These are phyloP conservation scores for Candida wancherniae DNA, from an alignment of 805 yeast genomes.

Conservation along the genomic window DNA sequence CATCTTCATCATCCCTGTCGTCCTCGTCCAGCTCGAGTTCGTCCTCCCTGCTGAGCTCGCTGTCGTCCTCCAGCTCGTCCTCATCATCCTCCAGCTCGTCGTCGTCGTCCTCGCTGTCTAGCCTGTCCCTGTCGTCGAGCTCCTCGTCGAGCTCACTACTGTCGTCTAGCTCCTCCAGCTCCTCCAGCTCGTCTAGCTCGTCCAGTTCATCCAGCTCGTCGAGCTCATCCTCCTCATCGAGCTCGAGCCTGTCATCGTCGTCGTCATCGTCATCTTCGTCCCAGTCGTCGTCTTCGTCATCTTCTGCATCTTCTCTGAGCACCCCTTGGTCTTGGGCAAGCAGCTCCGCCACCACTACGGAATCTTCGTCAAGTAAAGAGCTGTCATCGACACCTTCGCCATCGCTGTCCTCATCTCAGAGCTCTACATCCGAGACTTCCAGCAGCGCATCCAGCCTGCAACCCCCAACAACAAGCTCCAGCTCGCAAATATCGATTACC, in stretches of 20 bases:
- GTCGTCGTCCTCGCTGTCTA: slow-evolving; percentile 6
- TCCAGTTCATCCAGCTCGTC: slow-evolving; percentile 4
- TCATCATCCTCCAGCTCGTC: slow-evolving; percentile 11
- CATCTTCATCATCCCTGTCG: neutral
- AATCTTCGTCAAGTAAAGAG: slow-evolving; percentile 3
- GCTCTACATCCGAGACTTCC: neutral
- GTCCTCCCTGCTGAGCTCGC: neutral
- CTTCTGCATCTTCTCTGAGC: slow-evolving; percentile 1
- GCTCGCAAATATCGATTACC: slow-evolving; percentile 1
- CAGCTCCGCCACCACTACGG: too few species aligned
- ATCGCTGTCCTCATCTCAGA: slow-evolving; percentile 1
- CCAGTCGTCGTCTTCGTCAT: slow-evolving; percentile 1
- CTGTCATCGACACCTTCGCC: slow-evolving; percentile 3
- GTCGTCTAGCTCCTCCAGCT: slow-evolving; percentile 15
- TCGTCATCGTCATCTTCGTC: slow-evolving; percentile 3
- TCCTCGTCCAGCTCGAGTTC: neutral
- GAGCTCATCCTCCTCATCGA: slow-evolving; percentile 7
- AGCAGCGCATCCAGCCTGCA: neutral
- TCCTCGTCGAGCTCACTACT: slow-evolving; percentile 19
- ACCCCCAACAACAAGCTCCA: neutral
- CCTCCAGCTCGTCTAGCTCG: slow-evolving; percentile 8
- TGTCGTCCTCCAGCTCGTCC: slow-evolving; percentile 9
- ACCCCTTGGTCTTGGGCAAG: too few species aligned
- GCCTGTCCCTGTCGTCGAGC: slow-evolving; percentile 17
- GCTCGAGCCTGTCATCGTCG: neutral